Conservation (phyloP, 371 early-diverging fungal species). For the Apophysomyces trapeziformis region DNA sequence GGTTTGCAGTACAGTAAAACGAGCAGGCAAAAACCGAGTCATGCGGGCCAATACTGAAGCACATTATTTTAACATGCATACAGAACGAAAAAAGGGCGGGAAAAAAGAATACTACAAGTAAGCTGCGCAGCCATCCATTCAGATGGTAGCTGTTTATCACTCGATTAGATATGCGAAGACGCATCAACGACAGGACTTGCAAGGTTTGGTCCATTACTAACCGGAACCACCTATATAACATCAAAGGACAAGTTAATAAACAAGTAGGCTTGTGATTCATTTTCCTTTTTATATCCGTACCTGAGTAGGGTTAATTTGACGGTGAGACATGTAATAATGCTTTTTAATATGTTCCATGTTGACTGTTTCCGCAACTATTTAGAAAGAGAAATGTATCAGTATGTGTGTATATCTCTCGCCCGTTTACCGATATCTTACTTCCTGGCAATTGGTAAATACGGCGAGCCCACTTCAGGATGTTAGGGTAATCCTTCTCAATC, state of each 20-base stretch:
- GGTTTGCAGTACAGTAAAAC: too few relatives aligned
- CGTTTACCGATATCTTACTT: conserved; percentile 27
- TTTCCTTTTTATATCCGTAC: neutral
- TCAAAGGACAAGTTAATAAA: neutral
- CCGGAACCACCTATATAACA: conserved; percentile 67
- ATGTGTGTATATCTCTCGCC: too few relatives aligned
- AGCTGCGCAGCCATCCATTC: neutral
- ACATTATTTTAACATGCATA: too few relatives aligned
- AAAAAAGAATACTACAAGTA: neutral
- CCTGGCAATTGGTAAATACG: conserved; percentile 84
- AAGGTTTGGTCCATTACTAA: conserved; percentile 81
- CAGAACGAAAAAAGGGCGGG: too few relatives aligned
- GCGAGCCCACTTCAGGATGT: conserved; percentile 83
- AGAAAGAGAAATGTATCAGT: too few relatives aligned
- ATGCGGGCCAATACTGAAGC: too few relatives aligned
- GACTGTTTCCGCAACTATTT: conserved; percentile 70
- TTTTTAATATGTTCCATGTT: conserved; percentile 94
- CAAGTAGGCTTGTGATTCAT: neutral
- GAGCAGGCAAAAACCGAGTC: too few relatives aligned
- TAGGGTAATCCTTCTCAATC: conserved; percentile 86
- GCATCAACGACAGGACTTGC: conserved; percentile 28
- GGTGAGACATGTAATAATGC: conserved; percentile 91
- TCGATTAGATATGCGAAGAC: neutral
- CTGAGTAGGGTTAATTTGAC: conserved; percentile 89
- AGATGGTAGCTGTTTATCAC: too few relatives aligned